Conservation (phyloP, 2,329 filamentous ascomycete genomes). For the Diaporthe sp. region DNA sequence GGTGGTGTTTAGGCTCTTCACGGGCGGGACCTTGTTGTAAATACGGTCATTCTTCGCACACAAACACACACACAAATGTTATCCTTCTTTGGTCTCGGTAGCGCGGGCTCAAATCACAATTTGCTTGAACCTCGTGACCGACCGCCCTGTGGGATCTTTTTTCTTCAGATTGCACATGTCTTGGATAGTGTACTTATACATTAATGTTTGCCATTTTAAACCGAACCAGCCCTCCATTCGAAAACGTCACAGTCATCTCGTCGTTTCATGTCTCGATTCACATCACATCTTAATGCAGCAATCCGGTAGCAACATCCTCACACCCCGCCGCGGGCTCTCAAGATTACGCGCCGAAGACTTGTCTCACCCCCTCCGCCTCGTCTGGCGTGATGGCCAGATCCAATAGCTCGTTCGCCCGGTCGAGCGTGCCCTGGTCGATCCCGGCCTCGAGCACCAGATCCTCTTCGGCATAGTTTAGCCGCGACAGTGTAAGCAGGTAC, state of each 20-base stretch:
- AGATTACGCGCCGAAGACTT: constrained; percentile 52
- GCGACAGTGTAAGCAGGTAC: constrained; percentile 83
- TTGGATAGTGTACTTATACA: constrained; percentile 7
- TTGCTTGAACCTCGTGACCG: background rate
- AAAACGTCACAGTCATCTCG: background rate
- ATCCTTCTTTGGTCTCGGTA: constrained; percentile 11
- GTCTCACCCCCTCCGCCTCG: constrained; percentile 61
- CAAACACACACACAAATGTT: constrained; percentile 14
- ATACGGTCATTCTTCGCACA: constrained; percentile 23
- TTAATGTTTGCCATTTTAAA: background rate
- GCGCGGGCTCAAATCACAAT: background rate
- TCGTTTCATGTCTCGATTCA: background rate
- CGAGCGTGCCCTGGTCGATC: constrained; percentile 82
- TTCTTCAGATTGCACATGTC: background rate
- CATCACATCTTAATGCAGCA: background rate
- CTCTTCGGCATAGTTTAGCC: constrained; percentile 87
- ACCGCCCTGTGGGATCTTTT: background rate
- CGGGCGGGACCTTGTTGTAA: constrained; percentile 30
- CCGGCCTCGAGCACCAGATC: constrained; percentile 82
- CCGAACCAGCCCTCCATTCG: background rate
- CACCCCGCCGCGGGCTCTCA: background rate
- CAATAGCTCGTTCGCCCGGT: constrained; percentile 85
- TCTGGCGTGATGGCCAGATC: constrained; percentile 87
- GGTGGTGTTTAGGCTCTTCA: constrained; percentile 21
- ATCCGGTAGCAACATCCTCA: background rate